Evolutionary conservation across 2,329 filamentous ascomycete genomes (phyloP).

Genomic region (Exserohilum turcica): DNA sequence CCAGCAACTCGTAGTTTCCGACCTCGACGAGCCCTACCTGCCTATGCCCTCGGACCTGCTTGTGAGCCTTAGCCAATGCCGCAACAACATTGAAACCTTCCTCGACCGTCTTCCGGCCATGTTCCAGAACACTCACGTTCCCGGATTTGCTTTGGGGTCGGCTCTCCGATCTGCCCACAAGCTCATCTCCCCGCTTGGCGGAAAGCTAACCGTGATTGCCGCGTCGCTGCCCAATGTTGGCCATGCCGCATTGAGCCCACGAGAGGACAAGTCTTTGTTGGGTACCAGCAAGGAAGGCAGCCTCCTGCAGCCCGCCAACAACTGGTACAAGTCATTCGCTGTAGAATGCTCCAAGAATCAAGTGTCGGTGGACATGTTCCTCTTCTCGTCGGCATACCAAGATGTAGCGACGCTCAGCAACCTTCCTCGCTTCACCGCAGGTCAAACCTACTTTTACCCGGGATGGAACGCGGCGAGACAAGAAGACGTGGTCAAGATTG

Average conservation of each 20-base stretch:
- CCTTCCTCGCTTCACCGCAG: slow-evolving; percentile 91
- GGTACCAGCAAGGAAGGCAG: slow-evolving; percentile 90
- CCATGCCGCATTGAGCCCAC: slow-evolving; percentile 82
- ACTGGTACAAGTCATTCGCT: slow-evolving; percentile 98
- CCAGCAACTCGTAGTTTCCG: slow-evolving; percentile 90
- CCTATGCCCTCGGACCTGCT: slow-evolving; percentile 91
- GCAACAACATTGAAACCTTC: slow-evolving; percentile 89
- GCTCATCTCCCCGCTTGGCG: slow-evolving; percentile 89
- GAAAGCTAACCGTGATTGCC: slow-evolving; percentile 91
- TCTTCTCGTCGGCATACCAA: slow-evolving; percentile 63
- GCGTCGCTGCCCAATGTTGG: slow-evolving; percentile 90
- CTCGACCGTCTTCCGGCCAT: slow-evolving; percentile 89
- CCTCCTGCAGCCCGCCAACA: slow-evolving; percentile 88
- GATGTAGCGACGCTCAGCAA: slow-evolving; percentile 97
- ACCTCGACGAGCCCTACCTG: slow-evolving; percentile 94
- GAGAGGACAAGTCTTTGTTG: slow-evolving; percentile 94
- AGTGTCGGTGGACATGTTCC: slow-evolving; percentile 72
- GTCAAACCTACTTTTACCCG: slow-evolving; percentile 98
- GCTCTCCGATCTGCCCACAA: slow-evolving; percentile 93
- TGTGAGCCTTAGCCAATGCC: slow-evolving; percentile 85
- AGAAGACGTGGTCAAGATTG: slow-evolving; percentile 98
- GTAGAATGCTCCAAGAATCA: slow-evolving; percentile 99
- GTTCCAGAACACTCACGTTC: slow-evolving; percentile 94
- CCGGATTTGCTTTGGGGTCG: slow-evolving; percentile 91
- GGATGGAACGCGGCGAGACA: slow-evolving; percentile 93